Evolutionary conservation across 1,284 basidiomycete species (phyloP).

Genomic region (Cutaneotrichosporon sp.): DNA sequence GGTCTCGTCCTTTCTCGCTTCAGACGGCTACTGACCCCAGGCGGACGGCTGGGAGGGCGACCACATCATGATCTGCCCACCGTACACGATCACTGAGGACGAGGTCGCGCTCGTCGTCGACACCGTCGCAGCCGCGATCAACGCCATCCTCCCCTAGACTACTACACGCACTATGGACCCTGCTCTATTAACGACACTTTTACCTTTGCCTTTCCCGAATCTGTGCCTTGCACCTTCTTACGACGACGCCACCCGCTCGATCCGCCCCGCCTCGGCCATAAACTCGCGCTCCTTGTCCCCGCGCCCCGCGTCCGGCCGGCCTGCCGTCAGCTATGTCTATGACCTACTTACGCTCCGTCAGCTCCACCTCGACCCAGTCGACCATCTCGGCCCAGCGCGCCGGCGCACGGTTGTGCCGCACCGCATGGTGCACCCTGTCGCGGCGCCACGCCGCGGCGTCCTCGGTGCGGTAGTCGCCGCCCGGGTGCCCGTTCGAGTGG

Average conservation of each 20-base stretch:
- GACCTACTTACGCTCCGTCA: not conserved
- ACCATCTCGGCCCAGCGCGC: not conserved
- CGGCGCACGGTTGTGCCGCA: not conserved
- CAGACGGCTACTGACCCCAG: constrained; percentile 12
- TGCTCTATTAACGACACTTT: not conserved
- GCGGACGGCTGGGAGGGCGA: constrained; percentile 43
- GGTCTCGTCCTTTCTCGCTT: too few species aligned
- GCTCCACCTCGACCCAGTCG: constrained; percentile 2
- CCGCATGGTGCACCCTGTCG: not conserved
- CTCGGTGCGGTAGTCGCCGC: not conserved
- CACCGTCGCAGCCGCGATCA: constrained; percentile 27
- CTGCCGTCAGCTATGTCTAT: constrained; percentile 4
- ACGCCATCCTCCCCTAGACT: constrained; percentile 15
- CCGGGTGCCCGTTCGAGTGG: not conserved
- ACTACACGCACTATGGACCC: not conserved
- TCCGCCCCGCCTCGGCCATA: not conserved
- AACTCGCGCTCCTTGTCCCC: constrained; percentile 2
- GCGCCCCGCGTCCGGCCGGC: not conserved
- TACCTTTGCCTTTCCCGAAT: not conserved
- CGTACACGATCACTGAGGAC: constrained; percentile 36
- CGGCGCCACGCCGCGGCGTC: not conserved
- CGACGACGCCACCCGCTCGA: not conserved
- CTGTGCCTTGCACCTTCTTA: not conserved
- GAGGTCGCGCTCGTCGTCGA: constrained; percentile 29
- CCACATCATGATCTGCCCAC: constrained; percentile 44